Evolutionary conservation across 2,329 filamentous ascomycete species (phyloP), one percentile per base, ranked within the genome.

Genomic region (Lachnellula willkommii): DNA sequence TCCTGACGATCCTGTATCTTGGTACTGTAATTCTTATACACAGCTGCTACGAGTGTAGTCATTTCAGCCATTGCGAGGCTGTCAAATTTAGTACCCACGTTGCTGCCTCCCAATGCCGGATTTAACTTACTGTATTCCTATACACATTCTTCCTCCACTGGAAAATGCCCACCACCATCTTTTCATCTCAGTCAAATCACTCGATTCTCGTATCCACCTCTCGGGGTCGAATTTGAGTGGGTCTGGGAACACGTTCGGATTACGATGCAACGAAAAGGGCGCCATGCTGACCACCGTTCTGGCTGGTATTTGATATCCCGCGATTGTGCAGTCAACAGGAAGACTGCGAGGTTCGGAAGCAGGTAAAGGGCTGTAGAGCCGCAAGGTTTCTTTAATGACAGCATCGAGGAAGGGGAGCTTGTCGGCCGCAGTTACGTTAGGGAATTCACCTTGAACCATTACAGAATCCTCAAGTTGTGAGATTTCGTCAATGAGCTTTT

Each of bases 141-240:
- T 75, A 59, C 85, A 89, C 68, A 85, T 84, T 24, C 84, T 74
- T 0, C 84, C 81, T 0, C 85, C 85, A 6, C 80, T 85, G 0
- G 84, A 82, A 66, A 89, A 89, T 0, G 84, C 83, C 73, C 83
- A 82, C 59, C 84, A 87, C 14, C 80, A 79, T 8, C 78, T 75
- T 49, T 61, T 72, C 42, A 52, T 71, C 43, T 68, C 64, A 37
- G 72, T 66, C 8, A 71, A 67, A 53, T 61, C 52, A 60, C 69
- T 60, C 2, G 65, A 62, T 53, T 22, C 72, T 67, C 47, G 59
- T 0, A 88, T 72, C 79, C 80, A 83, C 17, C 80, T 69, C 1
- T 68, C 71, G 15, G 75, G 73, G 47, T 79, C 71, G 73, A 80
- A 84, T 8, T 54, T 66, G 35, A 76, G 70, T 0, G 81, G 73